Conservation (phyloP, 2,329 filamentous ascomycete genomes). For the Aureobasidium subglaciale region DNA sequence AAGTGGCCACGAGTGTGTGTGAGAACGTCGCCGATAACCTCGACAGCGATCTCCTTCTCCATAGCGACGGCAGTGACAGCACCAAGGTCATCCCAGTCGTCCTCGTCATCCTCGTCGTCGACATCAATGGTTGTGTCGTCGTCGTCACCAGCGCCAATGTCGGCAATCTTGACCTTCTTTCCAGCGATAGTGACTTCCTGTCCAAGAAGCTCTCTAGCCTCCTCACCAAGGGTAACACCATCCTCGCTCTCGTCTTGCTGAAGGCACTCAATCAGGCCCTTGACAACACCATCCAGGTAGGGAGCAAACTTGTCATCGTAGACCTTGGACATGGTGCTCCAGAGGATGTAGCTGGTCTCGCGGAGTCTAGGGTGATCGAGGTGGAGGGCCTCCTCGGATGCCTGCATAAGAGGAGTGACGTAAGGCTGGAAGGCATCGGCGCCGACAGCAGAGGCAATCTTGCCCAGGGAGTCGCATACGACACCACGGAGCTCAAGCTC, state of each 20-base stretch:
- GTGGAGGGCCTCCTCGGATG: conserved; percentile 82
- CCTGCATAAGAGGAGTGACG: conserved; percentile 81
- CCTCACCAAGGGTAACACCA: conserved; percentile 67
- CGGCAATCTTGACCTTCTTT: conserved; percentile 77
- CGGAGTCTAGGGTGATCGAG: conserved; percentile 85
- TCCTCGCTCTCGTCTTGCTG: conserved; percentile 82
- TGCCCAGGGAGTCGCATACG: conserved; percentile 86
- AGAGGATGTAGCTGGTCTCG: conserved; percentile 95
- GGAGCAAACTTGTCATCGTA: conserved; percentile 78
- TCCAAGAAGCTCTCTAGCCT: conserved; percentile 66
- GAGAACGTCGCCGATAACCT: conserved; percentile 89
- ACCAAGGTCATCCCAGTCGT: conserved; percentile 75
- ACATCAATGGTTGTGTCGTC: conserved; percentile 56
- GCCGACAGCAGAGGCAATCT: conserved; percentile 84
- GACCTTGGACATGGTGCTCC: conserved; percentile 89
- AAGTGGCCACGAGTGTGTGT: conserved; percentile 74
- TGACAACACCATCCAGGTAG: conserved; percentile 70
- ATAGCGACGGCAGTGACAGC: conserved; percentile 83
- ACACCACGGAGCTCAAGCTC: conserved; percentile 84
- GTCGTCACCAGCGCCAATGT: conserved; percentile 50
- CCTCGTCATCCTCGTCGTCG: conserved; percentile 70
- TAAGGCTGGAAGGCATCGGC: conserved; percentile 82
- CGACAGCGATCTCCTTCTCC: conserved; percentile 95
- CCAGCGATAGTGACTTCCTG: conserved; percentile 71
- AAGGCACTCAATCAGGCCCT: conserved; percentile 75